phyloP scores from a whole-genome alignment of 306 rosid genomes.

The Lathyrus oleraceus region DNA sequence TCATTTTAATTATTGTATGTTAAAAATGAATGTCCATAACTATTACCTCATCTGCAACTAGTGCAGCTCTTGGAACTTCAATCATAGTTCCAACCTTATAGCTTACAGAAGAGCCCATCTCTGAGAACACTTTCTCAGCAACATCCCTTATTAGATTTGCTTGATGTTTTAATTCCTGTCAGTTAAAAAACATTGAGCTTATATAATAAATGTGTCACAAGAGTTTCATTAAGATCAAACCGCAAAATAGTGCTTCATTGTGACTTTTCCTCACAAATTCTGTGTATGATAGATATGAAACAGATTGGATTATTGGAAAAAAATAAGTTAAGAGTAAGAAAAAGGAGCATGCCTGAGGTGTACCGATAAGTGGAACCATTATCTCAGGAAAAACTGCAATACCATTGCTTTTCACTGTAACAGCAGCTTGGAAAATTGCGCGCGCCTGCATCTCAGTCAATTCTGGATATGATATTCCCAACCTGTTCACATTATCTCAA shows the following conservation, averaged over 20 bases:
- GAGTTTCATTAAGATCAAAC: background rate
- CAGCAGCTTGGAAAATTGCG: constrained; percentile 91
- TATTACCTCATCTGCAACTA: constrained; percentile 89
- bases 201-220: background rate
- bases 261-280: background rate
- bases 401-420: constrained; percentile 64
- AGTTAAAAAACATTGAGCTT: constrained; percentile 1
- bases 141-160: constrained; percentile 58
- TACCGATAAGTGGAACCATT: constrained; percentile 98
- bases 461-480: constrained; percentile 93
- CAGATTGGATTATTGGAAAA: background rate
- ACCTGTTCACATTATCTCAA: constrained; percentile 47
- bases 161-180: constrained; percentile 85
- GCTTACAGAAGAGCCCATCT: constrained; percentile 71
- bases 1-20: constrained; percentile 5
- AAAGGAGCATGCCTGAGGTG: constrained; percentile 72
- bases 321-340: background rate
- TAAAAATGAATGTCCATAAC: background rate
- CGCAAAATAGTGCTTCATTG: background rate
- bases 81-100: constrained; percentile 97
- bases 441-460: constrained; percentile 94
- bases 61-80: constrained; percentile 96
- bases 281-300: background rate
- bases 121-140: constrained; percentile 79
- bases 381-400: constrained; percentile 83